These are phyloP conservation scores for Colletotrichum destructivum DNA, from an alignment of 2,329 filamentous ascomycete genomes.

Conservation along the genomic window DNA sequence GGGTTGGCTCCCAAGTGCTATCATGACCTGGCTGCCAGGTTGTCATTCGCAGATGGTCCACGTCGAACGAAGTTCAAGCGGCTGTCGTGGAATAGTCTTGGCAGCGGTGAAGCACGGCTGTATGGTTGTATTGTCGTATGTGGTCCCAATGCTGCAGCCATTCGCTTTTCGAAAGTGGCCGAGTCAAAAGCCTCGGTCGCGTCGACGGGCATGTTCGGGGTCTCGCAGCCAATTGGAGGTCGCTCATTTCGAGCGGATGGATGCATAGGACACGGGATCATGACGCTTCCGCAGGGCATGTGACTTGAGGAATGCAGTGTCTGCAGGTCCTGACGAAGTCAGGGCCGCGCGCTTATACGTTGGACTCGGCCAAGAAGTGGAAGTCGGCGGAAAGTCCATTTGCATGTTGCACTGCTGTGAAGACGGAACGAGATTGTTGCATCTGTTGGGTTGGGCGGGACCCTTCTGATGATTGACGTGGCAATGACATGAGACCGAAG, in stretches of 20 bases:
- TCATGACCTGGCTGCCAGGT: background rate
- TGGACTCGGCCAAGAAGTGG: background rate
- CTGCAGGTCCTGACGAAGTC: background rate
- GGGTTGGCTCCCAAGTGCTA: background rate
- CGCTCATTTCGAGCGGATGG: background rate
- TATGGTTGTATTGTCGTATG: no score
- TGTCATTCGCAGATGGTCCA: background rate
- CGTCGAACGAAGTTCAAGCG: background rate
- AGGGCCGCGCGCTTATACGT: background rate
- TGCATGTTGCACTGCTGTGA: background rate
- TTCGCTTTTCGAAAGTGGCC: background rate
- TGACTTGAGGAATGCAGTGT: constrained; percentile 11
- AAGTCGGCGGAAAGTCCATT: background rate
- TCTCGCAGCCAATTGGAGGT: constrained; percentile 5
- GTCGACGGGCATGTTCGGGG: constrained; percentile 5
- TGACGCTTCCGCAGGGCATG: background rate
- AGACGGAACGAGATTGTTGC: background rate
- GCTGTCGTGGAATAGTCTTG: background rate
- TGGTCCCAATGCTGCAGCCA: background rate
- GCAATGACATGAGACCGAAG: background rate
- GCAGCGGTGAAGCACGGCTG: no score
- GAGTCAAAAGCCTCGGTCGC: background rate
- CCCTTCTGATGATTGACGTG: background rate
- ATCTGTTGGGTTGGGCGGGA: background rate
- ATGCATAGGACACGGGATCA: constrained; percentile 1